A percentile compares a stretch with the other conserved stretches of the same genome.
phyloP scores from a whole-genome alignment of 257 asterid species.

The Nicotiana sylvestris region DNA sequence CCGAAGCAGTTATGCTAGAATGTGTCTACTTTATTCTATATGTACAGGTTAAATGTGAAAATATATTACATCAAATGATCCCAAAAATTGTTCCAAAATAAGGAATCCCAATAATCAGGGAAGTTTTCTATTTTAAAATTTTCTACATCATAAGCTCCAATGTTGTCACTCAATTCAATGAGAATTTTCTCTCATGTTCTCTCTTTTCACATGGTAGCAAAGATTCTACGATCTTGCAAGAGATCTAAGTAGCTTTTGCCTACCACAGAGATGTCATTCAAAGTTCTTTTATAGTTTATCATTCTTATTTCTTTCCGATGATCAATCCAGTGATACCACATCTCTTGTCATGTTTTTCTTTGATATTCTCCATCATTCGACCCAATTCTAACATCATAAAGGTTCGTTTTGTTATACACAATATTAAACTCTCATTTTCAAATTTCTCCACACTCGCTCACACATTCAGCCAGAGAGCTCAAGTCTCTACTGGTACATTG shows the following conservation, averaged over 20 bases:
- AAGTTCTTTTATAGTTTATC: too few species aligned
- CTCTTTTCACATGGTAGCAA: neutral
- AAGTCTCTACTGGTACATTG: neutral
- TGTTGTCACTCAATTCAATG: neutral
- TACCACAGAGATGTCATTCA: neutral
- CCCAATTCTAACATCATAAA: neutral
- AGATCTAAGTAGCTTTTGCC: neutral
- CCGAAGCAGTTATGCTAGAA: neutral
- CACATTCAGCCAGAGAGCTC: neutral
- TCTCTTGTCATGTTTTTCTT: too few species aligned
- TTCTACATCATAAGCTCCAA: neutral
- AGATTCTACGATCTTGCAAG: neutral
- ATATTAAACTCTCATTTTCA: too few species aligned
- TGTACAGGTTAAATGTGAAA: neutral
- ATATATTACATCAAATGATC: neutral
- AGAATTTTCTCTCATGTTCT: neutral
- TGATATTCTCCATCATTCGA: neutral
- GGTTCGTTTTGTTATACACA: too few species aligned
- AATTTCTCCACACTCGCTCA: neutral
- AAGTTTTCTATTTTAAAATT: neutral
- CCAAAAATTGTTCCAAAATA: neutral
- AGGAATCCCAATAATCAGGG: neutral
- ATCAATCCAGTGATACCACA: too few species aligned
- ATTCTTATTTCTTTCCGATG: neutral
- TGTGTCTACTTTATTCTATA: neutral